phyloP scores from a whole-genome alignment of 495 filamentous ascomycete genomes.

The Daldinia childiae region DNA sequence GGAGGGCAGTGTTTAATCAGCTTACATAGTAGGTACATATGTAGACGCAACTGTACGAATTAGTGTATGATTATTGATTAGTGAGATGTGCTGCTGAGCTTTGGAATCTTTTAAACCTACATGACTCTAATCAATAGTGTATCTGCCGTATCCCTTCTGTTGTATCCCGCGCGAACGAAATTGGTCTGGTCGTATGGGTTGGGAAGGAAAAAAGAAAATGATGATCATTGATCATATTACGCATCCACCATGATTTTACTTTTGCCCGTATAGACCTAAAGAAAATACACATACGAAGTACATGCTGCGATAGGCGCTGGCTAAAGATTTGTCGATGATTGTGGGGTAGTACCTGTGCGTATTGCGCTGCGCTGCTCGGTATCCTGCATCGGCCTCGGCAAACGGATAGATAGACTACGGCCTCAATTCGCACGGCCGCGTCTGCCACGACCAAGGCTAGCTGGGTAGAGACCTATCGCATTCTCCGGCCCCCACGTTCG shows the following conservation, averaged over 20 bases:
- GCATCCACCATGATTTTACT: constrained; percentile 2
- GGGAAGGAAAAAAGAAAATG: background rate
- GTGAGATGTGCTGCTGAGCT: background rate
- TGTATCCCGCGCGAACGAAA: background rate
- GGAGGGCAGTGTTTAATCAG: constrained; percentile 15
- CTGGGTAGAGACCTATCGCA: background rate
- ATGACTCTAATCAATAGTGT: background rate
- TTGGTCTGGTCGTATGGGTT: background rate
- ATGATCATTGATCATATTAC: constrained; percentile 10
- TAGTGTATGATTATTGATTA: constrained; percentile 1
- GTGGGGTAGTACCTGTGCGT: constrained; percentile 32
- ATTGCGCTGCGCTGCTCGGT: background rate
- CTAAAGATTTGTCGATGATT: constrained; percentile 20
- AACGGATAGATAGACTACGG: constrained; percentile 2
- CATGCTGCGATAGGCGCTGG: constrained; percentile 9
- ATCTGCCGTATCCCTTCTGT: background rate
- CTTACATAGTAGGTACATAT: no score
- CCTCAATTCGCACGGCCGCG: constrained; percentile 13
- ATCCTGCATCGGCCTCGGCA: background rate
- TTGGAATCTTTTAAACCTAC: background rate
- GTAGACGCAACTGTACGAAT: background rate
- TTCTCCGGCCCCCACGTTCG: background rate
- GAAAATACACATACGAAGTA: no score
- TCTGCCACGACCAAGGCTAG: constrained; percentile 1
- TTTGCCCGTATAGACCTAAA: no score